Conservation (phyloP, 164 flowering plant species). For the Piper longum region DNA sequence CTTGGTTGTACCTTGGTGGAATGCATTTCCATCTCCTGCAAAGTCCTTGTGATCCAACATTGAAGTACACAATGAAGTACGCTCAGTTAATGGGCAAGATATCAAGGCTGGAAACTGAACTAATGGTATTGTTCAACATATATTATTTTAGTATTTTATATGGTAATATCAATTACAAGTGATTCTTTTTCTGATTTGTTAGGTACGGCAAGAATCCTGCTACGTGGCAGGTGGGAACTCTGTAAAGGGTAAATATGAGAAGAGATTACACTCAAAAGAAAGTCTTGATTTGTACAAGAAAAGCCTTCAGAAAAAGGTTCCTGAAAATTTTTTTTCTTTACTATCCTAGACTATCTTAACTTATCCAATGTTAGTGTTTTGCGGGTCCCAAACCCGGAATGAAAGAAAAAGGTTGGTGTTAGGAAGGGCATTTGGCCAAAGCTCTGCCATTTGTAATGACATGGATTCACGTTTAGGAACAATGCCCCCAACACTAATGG, state of each 20-base stretch:
- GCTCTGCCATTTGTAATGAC: too few species aligned
- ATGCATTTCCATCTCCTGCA: slow-evolving; percentile 65
- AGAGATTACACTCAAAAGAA: slow-evolving; percentile 15
- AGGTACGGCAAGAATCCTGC: slow-evolving; percentile 68
- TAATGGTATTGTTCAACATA: slow-evolving; percentile 33
- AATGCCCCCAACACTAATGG: too few species aligned
- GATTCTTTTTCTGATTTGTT: slow-evolving; percentile 2
- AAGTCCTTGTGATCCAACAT: slow-evolving; percentile 50
- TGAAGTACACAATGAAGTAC: slow-evolving; percentile 48
- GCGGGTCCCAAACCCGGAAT: background rate
- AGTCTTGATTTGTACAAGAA: slow-evolving; percentile 32
- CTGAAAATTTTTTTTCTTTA: background rate
- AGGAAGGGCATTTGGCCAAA: too few species aligned
- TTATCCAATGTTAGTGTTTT: background rate
- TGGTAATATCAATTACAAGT: background rate
- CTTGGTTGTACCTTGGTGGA: slow-evolving; percentile 63
- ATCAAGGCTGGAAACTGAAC: slow-evolving; percentile 49
- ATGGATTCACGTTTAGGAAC: too few species aligned
- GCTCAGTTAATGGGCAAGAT: slow-evolving; percentile 43
- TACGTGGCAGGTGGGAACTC: slow-evolving; percentile 44
- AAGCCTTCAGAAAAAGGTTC: slow-evolving; percentile 44
- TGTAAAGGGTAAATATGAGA: slow-evolving; percentile 18
- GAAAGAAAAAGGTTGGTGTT: too few species aligned
- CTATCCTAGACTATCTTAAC: background rate
- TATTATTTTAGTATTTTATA: background rate